Conservation (phyloP, 495 filamentous ascomycete species). For the Amphirosellinia nigrospora region DNA sequence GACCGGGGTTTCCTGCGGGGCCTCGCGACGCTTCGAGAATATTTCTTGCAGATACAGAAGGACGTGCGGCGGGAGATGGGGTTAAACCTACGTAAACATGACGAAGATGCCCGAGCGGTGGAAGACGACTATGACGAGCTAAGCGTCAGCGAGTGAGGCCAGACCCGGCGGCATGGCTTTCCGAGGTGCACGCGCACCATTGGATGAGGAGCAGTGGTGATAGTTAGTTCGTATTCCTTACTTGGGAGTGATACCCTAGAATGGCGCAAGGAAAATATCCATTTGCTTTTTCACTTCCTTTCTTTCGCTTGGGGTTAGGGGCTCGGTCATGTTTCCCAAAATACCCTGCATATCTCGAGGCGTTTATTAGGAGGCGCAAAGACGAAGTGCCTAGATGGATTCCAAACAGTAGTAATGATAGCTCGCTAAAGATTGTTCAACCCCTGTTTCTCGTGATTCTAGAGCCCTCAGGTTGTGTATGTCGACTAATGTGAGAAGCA, state of each 20-base stretch:
- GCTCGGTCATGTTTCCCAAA: conserved; percentile 18
- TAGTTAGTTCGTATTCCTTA: conserved; percentile 25
- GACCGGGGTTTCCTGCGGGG: conserved; percentile 91
- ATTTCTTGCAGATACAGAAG: conserved; percentile 86
- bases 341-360: conserved; percentile 25
- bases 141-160: conserved; percentile 44
- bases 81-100: conserved; percentile 42
- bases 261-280: conserved; percentile 23
- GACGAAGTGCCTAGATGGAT: neutral
- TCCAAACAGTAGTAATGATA: neutral
- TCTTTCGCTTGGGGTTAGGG: conserved; percentile 11
- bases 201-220: conserved; percentile 25
- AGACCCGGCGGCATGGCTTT: neutral
- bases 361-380: conserved; percentile 24
- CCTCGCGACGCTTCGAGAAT: conserved; percentile 76
- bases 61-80: conserved; percentile 69
- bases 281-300: conserved; percentile 24
- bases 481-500: neutral
- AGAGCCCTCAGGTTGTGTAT: neutral
- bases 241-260: conserved; percentile 30
- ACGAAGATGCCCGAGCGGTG: conserved; percentile 48
- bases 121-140: conserved; percentile 43
- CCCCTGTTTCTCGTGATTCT: neutral
- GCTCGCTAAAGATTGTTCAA: neutral
- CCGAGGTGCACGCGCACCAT: conserved; percentile 6